phyloP scores from a whole-genome alignment of 192 early-diverging fungal genomes.

The Phycomyces blakesleeanus region DNA sequence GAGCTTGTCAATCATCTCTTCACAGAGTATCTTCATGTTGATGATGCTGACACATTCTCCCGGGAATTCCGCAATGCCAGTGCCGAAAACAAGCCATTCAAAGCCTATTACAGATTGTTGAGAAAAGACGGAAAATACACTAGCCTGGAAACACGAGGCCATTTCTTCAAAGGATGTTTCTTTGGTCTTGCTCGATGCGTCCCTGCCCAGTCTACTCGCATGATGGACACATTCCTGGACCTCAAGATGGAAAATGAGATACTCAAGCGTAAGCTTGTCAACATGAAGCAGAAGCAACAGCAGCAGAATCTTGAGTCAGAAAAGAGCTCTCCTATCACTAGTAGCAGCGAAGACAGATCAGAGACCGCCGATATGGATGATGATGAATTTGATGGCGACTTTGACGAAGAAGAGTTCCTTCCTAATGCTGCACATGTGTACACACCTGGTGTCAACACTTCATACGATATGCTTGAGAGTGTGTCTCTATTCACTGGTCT shows the following conservation, averaged over 20 bases:
- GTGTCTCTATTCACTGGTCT: conserved; percentile 29
- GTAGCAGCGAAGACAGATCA: not conserved
- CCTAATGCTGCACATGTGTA: conserved; percentile 24
- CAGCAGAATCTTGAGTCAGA: not conserved
- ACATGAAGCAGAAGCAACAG: not conserved
- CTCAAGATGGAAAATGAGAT: conserved; percentile 39
- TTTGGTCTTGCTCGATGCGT: conserved; percentile 26
- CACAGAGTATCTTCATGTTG: conserved; percentile 33
- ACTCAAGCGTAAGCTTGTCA: conserved; percentile 21
- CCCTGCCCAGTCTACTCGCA: conserved; percentile 15
- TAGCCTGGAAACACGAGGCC: conserved; percentile 26
- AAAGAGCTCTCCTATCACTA: not conserved
- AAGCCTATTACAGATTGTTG: conserved; percentile 23
- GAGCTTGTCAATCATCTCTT: conserved; percentile 26
- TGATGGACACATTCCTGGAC: conserved; percentile 31
- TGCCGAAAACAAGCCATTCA: conserved; percentile 12
- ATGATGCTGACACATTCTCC: conserved; percentile 30
- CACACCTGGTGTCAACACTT: conserved; percentile 19
- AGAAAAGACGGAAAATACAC: conserved; percentile 28
- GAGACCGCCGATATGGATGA: not conserved
- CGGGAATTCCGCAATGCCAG: conserved; percentile 21
- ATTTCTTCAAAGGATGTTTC: conserved; percentile 25
- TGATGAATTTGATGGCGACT: not conserved
- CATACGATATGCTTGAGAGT: conserved; percentile 15
- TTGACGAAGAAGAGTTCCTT: conserved; percentile 5